phyloP scores from a whole-genome alignment of 805 yeast genomes.

The Clavispora vitiphila region DNA sequence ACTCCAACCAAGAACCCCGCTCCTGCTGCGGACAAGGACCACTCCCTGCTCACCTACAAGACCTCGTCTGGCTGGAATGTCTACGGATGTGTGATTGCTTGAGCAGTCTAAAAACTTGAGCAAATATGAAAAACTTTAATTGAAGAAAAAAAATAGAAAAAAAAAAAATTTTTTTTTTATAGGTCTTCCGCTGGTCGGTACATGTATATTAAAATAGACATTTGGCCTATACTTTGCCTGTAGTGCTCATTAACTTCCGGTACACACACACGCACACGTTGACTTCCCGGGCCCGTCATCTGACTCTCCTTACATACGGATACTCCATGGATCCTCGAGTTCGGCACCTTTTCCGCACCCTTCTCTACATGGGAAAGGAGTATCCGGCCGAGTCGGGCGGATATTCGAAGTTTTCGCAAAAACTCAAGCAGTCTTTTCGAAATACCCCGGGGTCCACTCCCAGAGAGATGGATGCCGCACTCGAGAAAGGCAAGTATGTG shows the following conservation, averaged over 20 bases:
- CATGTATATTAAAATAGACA: background rate
- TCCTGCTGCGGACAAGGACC: background rate
- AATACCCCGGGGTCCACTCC: slow-evolving; percentile 11
- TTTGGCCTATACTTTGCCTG: background rate
- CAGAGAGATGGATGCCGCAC: slow-evolving; percentile 18
- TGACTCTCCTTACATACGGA: too few relatives aligned
- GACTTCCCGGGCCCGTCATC: too few relatives aligned
- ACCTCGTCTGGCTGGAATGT: background rate
- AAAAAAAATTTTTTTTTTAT: background rate
- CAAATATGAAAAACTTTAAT: too few relatives aligned
- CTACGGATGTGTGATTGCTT: background rate
- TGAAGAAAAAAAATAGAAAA: background rate
- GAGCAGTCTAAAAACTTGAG: background rate
- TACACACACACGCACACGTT: too few relatives aligned
- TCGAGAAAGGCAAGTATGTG: slow-evolving; percentile 26
- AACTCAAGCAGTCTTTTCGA: slow-evolving; percentile 18
- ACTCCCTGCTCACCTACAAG: background rate
- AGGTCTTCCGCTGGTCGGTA: background rate
- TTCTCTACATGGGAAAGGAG: slow-evolving; percentile 31
- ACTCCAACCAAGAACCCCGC: background rate
- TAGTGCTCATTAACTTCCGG: too few relatives aligned
- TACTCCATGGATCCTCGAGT: slow-evolving; percentile 12
- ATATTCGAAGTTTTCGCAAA: slow-evolving; percentile 17
- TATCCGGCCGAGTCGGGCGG: slow-evolving; percentile 32
- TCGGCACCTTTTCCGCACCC: slow-evolving; percentile 16